These are phyloP conservation scores for Orbilia javanica DNA, from an alignment of 2,329 filamentous ascomycete species.

Conservation along the genomic window DNA sequence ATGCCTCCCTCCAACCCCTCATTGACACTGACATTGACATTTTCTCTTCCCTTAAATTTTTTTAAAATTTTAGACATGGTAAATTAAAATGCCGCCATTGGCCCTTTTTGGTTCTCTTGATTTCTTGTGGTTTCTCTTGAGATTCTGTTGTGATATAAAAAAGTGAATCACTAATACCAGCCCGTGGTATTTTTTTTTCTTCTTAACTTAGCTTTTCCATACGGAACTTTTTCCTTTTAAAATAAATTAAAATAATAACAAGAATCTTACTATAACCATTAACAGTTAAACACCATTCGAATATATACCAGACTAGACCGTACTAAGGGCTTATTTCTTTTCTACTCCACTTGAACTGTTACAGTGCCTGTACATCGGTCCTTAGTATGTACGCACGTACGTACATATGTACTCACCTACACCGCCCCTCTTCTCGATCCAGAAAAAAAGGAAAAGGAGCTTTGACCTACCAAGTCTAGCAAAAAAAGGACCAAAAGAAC, in stretches of 20 bases:
- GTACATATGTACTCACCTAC: neutral
- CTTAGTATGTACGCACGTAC: neutral
- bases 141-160: no score
- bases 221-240: neutral
- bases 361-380: neutral
- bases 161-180: no score
- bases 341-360: neutral
- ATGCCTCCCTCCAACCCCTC: neutral
- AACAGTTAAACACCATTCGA: neutral
- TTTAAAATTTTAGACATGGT: neutral
- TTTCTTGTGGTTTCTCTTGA: no score
- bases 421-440: neutral
- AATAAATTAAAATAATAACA: neutral
- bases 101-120: neutral
- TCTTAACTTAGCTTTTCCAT: conserved; percentile 1
- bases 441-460: neutral
- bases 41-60: neutral
- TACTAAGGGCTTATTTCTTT: neutral
- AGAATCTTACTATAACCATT: neutral
- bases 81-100: neutral
- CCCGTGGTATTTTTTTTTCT: no score
- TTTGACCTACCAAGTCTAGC: conserved; percentile 7
- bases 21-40: neutral
- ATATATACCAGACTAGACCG: neutral
- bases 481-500: no score